Conservation (phyloP, 2,329 filamentous ascomycete genomes). For the Exophiala xenobiotica region DNA sequence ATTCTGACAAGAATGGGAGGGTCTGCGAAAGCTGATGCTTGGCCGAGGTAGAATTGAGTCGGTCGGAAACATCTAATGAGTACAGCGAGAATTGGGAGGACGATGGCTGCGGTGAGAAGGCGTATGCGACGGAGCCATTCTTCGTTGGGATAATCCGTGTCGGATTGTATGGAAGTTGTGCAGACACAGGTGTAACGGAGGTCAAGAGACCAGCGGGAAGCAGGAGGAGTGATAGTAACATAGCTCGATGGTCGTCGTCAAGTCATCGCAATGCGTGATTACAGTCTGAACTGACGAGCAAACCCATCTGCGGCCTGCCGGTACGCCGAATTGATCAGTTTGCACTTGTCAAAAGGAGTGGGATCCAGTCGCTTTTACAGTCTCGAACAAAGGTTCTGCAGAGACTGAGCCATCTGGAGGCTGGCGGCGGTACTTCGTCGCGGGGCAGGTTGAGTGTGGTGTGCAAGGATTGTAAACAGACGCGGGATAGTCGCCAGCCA, state of each 20-base stretch:
- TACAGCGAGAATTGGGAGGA: constrained; percentile 56
- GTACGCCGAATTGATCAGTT: constrained; percentile 2
- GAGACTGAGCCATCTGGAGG: constrained; percentile 4
- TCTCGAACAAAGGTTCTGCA: background rate
- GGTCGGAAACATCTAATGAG: constrained; percentile 64
- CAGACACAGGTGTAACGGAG: constrained; percentile 29
- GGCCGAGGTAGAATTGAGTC: constrained; percentile 50
- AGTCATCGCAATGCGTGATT: constrained; percentile 24
- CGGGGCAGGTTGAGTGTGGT: constrained; percentile 7
- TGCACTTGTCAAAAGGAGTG: constrained; percentile 6
- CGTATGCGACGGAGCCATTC: constrained; percentile 62
- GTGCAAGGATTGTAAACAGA: constrained; percentile 16
- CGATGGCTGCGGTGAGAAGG: constrained; percentile 61
- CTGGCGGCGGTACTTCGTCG: constrained; percentile 5
- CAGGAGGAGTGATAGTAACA: constrained; percentile 12
- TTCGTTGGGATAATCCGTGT: constrained; percentile 65
- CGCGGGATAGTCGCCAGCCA: constrained; percentile 20
- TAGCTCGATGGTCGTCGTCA: constrained; percentile 16
- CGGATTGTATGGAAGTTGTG: constrained; percentile 70
- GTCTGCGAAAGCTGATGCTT: constrained; percentile 41
- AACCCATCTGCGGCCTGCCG: constrained; percentile 26
- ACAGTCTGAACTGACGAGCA: constrained; percentile 21
- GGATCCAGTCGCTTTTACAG: constrained; percentile 1
- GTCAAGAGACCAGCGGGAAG: constrained; percentile 19
- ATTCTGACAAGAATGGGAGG: constrained; percentile 62